Evolutionary conservation across 2,329 filamentous ascomycete species (phyloP), one percentile per base, ranked within the genome.

Genomic region (Trichoderma hamatum): DNA sequence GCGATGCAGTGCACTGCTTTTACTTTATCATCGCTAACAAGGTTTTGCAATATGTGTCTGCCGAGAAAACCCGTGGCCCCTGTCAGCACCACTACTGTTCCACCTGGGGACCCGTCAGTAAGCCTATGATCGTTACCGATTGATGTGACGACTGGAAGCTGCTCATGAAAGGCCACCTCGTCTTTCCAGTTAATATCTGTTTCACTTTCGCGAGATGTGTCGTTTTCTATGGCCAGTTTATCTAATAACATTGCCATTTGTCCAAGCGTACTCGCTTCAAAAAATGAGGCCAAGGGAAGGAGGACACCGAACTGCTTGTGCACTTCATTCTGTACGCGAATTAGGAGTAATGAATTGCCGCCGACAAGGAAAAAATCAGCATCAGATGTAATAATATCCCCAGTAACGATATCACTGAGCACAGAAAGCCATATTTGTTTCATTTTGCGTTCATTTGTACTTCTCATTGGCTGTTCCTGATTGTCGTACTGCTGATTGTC

Each of bases 1-100:
- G 83, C 83, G 11, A 86, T 59, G 70, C 83, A 85, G 73, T 84
- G 80, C 2, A 87, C 74, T 14, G 73, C 75, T 2, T 66, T 43
- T 1, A 85, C 75, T 0, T 69, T 68, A 0, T 72, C 36, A 14
- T 79, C 68, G 2, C 73, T 69, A 0, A 80, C 68, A 1, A 87
- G 78, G 1, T 73, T 69, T 7, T 69, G 59, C 1, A 85, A 74
- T 24, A 86, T 70, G 13, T 79, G 69, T 3, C 71, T 63, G 5
- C 81, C 84, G 0, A 86, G 73, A 69, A 82, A 84, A 0, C 80
- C 80, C 0, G 79, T 80, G 1, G 78, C 74, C 3, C 82, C 82
- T 0, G 81, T 83, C 1, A 79, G 70, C 3, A 58, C 55, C 19
- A 16, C 54, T 24, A 10, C 60, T 39, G 4, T 39, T 5, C 36